phyloP scores from a whole-genome alignment of 768 basidiomycete species.

The Cubamyces lactineus region DNA sequence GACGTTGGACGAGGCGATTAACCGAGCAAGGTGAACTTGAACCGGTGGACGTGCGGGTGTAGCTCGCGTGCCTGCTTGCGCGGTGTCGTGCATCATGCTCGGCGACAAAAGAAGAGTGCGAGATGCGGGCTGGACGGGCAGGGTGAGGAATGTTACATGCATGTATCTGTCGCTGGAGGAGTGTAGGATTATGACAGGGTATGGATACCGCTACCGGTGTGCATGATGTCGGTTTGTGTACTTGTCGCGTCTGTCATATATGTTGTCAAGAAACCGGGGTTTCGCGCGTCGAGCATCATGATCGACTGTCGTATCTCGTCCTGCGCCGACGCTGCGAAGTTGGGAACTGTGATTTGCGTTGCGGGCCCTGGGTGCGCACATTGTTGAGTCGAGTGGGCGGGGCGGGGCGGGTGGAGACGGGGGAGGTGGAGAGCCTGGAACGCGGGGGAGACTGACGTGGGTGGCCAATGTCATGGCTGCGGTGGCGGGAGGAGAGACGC shows the following conservation, averaged over 20 bases:
- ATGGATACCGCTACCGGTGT: too few species aligned
- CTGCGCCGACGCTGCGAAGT: too few species aligned
- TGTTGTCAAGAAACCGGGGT: not conserved
- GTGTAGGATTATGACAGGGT: not conserved
- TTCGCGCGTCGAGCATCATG: constrained; percentile 1
- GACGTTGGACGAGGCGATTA: not conserved
- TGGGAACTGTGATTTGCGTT: too few species aligned
- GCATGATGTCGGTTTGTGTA: not conserved
- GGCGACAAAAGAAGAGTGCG: not conserved
- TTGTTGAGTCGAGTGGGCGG: not conserved
- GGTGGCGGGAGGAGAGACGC: not conserved
- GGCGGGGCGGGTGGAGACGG: not conserved
- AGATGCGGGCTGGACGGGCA: too few species aligned
- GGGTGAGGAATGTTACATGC: not conserved
- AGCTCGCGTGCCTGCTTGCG: not conserved
- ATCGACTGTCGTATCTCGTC: not conserved
- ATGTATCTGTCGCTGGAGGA: constrained; percentile 7
- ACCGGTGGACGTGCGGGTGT: not conserved
- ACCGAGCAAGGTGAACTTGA: not conserved
- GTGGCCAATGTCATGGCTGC: not conserved
- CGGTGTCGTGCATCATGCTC: too few species aligned
- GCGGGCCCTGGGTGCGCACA: not conserved
- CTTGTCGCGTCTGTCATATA: not conserved
- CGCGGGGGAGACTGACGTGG: not conserved
- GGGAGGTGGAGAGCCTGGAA: not conserved